Base-by-base conservation (phyloP, 192 early-diverging fungal species). In the Coemansia sp. region DNA sequence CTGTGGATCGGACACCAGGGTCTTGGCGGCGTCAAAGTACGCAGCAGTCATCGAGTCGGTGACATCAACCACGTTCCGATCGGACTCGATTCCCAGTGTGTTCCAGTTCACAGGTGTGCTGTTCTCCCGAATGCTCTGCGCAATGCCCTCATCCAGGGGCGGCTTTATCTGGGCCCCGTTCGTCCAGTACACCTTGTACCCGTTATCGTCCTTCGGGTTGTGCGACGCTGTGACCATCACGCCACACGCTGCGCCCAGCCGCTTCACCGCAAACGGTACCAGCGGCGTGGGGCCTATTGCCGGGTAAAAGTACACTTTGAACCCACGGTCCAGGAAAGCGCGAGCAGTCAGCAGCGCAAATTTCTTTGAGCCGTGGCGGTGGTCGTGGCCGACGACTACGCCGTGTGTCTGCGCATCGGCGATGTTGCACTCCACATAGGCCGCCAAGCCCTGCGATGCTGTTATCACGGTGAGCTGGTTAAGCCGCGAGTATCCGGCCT, bases 211-310 rank as follows among this genome's bases (percentile, higher is more conserved):
- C 77, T 95, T 96, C 21, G 94, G 94, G 64, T 96, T 96, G 77
- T 94, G 92, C 63, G 93, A 95, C 49, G 95, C 95, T 7, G 95
- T 98, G 59, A 98, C 90, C 95, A 98, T 98, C 70, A 98, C 90
- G 57, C 95, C 95, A 57, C 87, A 89, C 18, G 88, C 84, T 1
- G 92, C 90, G 6, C 77, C 73, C 28, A 90, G 68, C 23, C 80
- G 80, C 64, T 88, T 88, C 55, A 96, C 88, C n/a, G 88, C 88
- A 85, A 91, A 98, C 12, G 95, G 93, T 64, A 86, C 75, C 37
- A 92, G 72, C 16, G 95, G 95, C 2, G 95, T 98, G 66, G 91
- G 92, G 12, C 93, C 92, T 10, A 92, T 71, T 23, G 76, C 72
- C 28, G 81, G 81, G 68, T 87, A 95, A 42, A 86, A 88, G 82